These are phyloP conservation scores for Bimuria novae-zelandiae DNA, from an alignment of 2,329 filamentous ascomycete species.

Conservation along the genomic window DNA sequence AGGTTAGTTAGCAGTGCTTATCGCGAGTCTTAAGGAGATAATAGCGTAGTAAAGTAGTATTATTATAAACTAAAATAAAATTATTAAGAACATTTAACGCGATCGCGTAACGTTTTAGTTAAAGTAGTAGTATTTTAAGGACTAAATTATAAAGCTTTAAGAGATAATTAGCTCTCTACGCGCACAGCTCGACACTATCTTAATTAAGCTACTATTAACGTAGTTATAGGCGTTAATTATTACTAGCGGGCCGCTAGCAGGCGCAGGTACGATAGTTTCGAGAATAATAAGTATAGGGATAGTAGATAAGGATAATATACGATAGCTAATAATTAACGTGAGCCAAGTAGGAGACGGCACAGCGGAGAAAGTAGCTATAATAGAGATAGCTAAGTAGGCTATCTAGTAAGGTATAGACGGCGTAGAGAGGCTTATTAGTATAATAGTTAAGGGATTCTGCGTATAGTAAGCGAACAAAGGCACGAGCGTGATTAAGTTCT, in stretches of 20 bases:
- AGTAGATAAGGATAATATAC: constrained; percentile 6
- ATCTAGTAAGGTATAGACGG: constrained; percentile 16
- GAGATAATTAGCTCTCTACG: constrained; percentile 5
- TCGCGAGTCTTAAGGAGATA: too few species aligned
- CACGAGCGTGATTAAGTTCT: constrained; percentile 20
- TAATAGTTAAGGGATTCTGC: constrained; percentile 11
- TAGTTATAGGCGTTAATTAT: constrained; percentile 12
- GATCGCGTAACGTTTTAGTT: too few species aligned
- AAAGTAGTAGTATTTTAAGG: constrained; percentile 11
- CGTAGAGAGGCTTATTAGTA: constrained; percentile 12
- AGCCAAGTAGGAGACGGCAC: constrained; percentile 6
- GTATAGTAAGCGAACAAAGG: constrained; percentile 13
- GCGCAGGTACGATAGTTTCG: constrained; percentile 2
- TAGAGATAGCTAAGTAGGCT: constrained; percentile 10
- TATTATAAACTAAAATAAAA: constrained; percentile 7
- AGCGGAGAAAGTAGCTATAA: constrained; percentile 11
- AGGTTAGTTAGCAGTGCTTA: too few species aligned
- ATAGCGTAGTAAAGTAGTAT: too few species aligned
- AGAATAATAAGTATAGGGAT: constrained; percentile 5
- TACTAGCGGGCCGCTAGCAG: constrained; percentile 4
- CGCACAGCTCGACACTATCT: constrained; percentile 13
- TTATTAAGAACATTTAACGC: constrained; percentile 1
- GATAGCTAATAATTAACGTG: constrained; percentile 15
- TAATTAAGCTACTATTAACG: constrained; percentile 7
- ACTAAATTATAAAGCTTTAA: constrained; percentile 7